phyloP scores from a whole-genome alignment of 306 rosid species.

The Lotus japonicus region DNA sequence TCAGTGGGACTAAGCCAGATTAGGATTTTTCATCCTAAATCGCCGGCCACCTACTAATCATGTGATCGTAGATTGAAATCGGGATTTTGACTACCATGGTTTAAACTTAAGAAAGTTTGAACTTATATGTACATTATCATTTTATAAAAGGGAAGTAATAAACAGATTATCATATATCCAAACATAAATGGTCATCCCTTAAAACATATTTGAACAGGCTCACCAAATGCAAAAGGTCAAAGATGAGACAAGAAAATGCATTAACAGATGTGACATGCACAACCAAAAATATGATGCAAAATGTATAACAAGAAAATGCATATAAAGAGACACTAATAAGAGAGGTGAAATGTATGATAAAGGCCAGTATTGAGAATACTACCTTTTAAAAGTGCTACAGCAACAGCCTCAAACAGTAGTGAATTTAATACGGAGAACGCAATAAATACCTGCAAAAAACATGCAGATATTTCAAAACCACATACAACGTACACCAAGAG shows the following conservation, averaged over 20 bases:
- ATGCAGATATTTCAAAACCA: constrained; percentile 15
- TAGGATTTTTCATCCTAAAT: no score
- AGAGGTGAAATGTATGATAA: constrained; percentile 10
- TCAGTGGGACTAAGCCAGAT: no score
- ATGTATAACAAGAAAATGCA: neutral
- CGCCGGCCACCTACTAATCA: no score
- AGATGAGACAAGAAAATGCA: no score
- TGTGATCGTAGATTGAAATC: no score
- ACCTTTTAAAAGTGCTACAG: constrained; percentile 71
- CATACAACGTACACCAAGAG: neutral
- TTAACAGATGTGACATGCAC: constrained; percentile 1
- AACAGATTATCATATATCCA: neutral
- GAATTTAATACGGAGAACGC: constrained; percentile 56
- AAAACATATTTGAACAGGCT: no score
- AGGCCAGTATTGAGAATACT: constrained; percentile 15
- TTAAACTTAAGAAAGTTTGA: neutral
- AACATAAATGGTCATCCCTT: neutral
- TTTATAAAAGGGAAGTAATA: neutral
- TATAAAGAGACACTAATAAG: neutral
- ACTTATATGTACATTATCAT: neutral
- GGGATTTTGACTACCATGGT: neutral
- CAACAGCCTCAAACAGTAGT: constrained; percentile 63
- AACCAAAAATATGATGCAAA: constrained; percentile 10
- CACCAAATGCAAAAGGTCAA: no score
- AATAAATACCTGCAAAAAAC: constrained; percentile 71